A percentile compares a stretch with the other conserved stretches of the same genome.
Conservation (phyloP, 495 filamentous ascomycete genomes). For the Polyplosphaeria fusca region DNA sequence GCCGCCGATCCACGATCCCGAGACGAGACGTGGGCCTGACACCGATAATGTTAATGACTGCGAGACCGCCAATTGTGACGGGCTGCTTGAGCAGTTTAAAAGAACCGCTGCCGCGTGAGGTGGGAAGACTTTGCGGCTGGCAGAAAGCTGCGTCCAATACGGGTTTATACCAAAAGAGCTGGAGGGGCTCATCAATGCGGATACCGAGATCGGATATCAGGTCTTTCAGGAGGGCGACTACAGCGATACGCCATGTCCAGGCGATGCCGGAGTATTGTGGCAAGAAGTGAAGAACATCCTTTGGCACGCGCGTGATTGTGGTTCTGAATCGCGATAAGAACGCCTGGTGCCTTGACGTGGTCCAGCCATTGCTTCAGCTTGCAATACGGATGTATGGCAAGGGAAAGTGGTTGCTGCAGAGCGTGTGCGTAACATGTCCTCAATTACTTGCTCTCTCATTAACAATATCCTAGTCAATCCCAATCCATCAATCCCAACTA, state of each 20-base stretch:
- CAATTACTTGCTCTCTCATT: background rate
- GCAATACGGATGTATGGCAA: slow-evolving; percentile 21
- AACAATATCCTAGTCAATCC: background rate
- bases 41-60: slow-evolving; percentile 15
- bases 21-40: slow-evolving; percentile 15
- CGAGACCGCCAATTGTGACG: background rate
- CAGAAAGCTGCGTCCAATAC: slow-evolving; percentile 14
- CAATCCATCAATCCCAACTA: background rate
- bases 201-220: background rate
- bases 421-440: slow-evolving; percentile 6
- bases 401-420: slow-evolving; percentile 17
- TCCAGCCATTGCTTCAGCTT: slow-evolving; percentile 17
- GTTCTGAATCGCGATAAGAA: slow-evolving; percentile 20
- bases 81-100: slow-evolving; percentile 15
- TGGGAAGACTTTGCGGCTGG: slow-evolving; percentile 15
- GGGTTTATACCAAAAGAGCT: slow-evolving; percentile 22
- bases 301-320: slow-evolving; percentile 17
- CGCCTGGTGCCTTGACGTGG: slow-evolving; percentile 20
- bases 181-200: slow-evolving; percentile 11
- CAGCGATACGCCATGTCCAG: slow-evolving; percentile 4
- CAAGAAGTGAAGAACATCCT: slow-evolving; percentile 21
- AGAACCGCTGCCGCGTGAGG: slow-evolving; percentile 7
- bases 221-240: slow-evolving; percentile 9
- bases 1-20: slow-evolving; percentile 11
- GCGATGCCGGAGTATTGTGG: slow-evolving; percentile 13